A percentile compares a stretch with the other conserved stretches of the same genome.
phyloP scores from a whole-genome alignment of 139 green algal species.

The Dunaliella sp. region DNA sequence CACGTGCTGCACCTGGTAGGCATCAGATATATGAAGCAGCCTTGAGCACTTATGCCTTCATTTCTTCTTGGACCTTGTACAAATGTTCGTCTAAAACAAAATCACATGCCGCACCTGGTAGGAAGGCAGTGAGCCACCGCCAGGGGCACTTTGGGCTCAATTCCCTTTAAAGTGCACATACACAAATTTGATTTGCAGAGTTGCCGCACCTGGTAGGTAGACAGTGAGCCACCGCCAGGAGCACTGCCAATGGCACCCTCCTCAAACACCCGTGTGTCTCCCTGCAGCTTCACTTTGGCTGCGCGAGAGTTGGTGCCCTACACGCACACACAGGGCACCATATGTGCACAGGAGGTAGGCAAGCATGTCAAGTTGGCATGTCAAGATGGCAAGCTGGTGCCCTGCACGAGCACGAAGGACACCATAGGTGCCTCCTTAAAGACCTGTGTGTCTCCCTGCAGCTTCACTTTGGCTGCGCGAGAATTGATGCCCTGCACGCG shows the following conservation, averaged over 20 bases:
- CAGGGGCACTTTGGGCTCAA: neutral
- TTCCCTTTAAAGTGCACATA: no score
- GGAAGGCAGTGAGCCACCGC: neutral
- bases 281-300: constrained; percentile 55
- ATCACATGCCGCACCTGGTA: neutral
- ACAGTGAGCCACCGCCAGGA: constrained; percentile 44
- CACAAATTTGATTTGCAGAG: neutral
- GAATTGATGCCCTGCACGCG: constrained; percentile 26
- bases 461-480: constrained; percentile 40
- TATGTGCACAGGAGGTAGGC: no score
- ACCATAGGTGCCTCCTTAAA: constrained; percentile 78
- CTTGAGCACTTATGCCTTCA: no score
- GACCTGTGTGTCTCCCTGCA: constrained; percentile 66
- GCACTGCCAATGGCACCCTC: constrained; percentile 51
- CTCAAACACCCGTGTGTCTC: constrained; percentile 72
- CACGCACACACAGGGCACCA: constrained; percentile 31
- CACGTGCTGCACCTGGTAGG: no score
- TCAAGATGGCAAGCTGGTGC: no score
- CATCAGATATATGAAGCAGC: no score
- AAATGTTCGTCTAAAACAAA: no score
- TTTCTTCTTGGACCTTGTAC: no score
- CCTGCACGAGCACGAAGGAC: no score
- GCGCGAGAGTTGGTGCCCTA: neutral
- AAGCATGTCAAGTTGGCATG: no score
- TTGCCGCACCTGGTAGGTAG: constrained; percentile 64